phyloP scores from a whole-genome alignment of 2,329 filamentous ascomycete genomes.

The Cladosporium sp. region DNA sequence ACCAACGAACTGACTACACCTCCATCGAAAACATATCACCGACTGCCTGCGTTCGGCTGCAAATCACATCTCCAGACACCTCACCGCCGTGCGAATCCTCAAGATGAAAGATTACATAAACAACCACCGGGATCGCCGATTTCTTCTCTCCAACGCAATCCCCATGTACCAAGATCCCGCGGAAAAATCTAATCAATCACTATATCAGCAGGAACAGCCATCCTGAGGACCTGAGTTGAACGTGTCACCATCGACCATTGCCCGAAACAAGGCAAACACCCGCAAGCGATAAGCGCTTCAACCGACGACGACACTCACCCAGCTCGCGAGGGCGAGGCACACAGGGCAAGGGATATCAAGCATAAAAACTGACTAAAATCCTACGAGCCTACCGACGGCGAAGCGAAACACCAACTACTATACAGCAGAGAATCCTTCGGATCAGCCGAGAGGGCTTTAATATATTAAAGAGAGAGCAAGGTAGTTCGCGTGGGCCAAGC shows the following conservation, averaged over 20 bases:
- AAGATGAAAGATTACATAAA: neutral
- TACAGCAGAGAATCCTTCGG: neutral
- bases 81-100: too few species aligned
- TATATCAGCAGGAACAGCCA: neutral
- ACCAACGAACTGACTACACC: neutral
- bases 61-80: neutral
- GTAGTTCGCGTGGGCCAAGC: neutral
- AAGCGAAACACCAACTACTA: neutral
- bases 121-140: neutral
- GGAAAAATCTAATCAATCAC: neutral
- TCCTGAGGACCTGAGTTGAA: too few species aligned
- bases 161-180: neutral
- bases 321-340: neutral
- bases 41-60: neutral
- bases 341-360: neutral
- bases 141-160: neutral
- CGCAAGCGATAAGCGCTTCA: neutral
- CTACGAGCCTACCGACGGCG: neutral
- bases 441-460: neutral
- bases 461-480: neutral
- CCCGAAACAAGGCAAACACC: neutral
- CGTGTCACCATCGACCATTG: neutral
- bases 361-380: neutral
- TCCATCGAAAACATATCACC: neutral
- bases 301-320: neutral